Base-by-base conservation (phyloP, 2,329 filamentous ascomycete genomes). In the Stachybotrys elegans region DNA sequence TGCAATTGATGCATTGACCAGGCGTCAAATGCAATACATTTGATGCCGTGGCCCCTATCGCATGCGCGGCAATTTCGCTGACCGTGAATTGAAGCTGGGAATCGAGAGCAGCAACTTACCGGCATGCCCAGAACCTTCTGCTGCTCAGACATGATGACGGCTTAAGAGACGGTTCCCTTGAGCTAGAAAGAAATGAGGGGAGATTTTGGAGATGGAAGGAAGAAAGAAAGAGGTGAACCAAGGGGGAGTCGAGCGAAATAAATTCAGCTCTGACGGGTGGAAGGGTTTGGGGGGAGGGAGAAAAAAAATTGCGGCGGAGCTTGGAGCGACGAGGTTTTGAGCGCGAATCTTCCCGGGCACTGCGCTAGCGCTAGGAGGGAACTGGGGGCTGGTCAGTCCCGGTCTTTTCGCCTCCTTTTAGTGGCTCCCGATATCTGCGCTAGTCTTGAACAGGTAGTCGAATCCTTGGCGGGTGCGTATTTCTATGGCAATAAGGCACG, bases 51-150 rank as follows among this genome's bases (percentile, higher is more conserved):
- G 38, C 25, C 42, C 45, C 46, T 51, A 55, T 56, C 55, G 56
- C 56, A 44, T 43, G 49, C 52, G 57, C 58, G 61, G 54, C 52
- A 59, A 58, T 57, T 59, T n/a, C n/a, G n/a, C n/a, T n/a, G n/a
- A n/a, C 50, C 54, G 43, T 43, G 48, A 48, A 37, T 49, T 44
- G 44, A 43, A 36, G 40, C 37, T 38, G 43, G 21, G 35, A 22
- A 35, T 16, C 47, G 36, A 43, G 31, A 42, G 40, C 46, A 25
- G 40, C 20, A 25, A 75, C 78, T 76, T 75, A 84, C 80, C 67
- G 78, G 78, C 77, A 84, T 83, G 77, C 81, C 81, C 75, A 83
- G 61, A 61, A 84, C 72, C 67, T 71, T 77, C 56, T 73, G 69
- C 61, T 78, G 70, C 53, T 78, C 54, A 67, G 76, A 70, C 77